phyloP scores from a whole-genome alignment of 257 asterid genomes.

The Solanum neorickii region DNA sequence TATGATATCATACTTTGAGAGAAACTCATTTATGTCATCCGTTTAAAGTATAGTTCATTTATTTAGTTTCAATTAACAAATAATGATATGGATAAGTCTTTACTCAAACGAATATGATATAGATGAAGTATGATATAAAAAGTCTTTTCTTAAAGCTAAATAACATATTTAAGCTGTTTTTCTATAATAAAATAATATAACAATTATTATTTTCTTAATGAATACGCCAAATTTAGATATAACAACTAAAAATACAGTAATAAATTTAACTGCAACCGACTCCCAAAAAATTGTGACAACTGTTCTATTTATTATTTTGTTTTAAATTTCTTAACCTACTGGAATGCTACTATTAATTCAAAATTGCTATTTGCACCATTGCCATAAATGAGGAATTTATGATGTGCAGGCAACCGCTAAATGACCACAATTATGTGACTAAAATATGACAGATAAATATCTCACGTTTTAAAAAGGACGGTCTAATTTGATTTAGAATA shows the following conservation, averaged over 20 bases:
- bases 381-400: neutral
- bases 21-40: no score
- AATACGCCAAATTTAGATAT: no score
- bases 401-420: no score
- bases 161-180: neutral
- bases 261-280: neutral
- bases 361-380: neutral
- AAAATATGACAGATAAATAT: neutral
- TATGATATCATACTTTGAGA: no score
- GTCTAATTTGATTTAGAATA: no score
- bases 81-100: no score
- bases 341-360: neutral
- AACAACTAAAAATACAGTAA: neutral
- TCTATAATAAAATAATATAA: no score
- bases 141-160: rapidly evolving
- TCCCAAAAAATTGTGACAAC: neutral
- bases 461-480: no score
- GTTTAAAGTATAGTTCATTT: no score
- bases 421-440: neutral
- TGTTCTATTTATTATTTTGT: neutral
- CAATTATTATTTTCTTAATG: no score
- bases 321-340: neutral
- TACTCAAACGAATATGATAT: neutral
- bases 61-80: no score
- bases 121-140: neutral